Percentiles rank a stretch among this genome's conserved stretches.
These are phyloP conservation scores for Ophiostoma novo-ulmi DNA, from an alignment of 2,329 filamentous ascomycete genomes.

Conservation along the genomic window DNA sequence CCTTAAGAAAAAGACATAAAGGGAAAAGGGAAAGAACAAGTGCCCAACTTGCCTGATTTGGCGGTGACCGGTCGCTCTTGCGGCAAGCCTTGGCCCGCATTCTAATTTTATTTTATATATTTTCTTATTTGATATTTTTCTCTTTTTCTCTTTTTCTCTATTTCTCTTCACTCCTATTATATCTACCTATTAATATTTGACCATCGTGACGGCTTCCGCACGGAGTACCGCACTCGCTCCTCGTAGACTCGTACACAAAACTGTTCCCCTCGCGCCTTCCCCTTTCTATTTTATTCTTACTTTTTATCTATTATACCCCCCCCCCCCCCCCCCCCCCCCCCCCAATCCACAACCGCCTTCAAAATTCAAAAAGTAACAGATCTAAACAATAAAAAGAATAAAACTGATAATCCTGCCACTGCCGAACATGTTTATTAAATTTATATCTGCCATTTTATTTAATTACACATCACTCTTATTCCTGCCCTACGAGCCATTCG, in stretches of 20 bases:
- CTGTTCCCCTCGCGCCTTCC: not conserved
- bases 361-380: not conserved
- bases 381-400: not conserved
- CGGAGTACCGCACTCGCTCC: conserved; percentile 5
- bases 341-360: not conserved
- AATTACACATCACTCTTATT: conserved; percentile 7
- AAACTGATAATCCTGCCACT: conserved; percentile 4
- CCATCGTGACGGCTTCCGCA: conserved; percentile 5
- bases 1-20: not conserved
- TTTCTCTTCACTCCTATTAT: not conserved
- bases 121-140: not conserved
- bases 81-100: conserved; percentile 1
- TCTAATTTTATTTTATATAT: not conserved
- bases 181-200: not conserved
- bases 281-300: not conserved
- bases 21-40: not conserved
- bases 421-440: not conserved
- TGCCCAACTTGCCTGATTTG: conserved; percentile 16
- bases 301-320: not conserved
- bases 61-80: conserved; percentile 17
- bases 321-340: not conserved
- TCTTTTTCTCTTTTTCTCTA: not conserved
- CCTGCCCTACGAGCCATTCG: conserved; percentile 13
- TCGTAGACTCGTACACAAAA: not conserved
- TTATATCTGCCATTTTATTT: not conserved